Evolutionary conservation across 345 rosid genomes (phyloP).

Genomic region (Citrus glauca): DNA sequence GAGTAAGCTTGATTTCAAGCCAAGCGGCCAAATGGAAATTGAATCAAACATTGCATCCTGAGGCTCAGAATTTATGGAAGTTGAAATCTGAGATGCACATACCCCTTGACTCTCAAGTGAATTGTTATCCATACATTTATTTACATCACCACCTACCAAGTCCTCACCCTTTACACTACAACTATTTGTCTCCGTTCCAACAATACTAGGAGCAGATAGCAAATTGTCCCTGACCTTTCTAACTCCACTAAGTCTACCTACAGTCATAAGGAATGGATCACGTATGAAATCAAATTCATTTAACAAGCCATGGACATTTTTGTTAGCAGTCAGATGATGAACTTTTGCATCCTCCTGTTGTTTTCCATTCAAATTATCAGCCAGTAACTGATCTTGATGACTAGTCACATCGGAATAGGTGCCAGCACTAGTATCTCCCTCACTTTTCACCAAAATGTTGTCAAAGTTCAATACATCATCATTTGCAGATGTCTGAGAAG

Average conservation of each 20-base stretch:
- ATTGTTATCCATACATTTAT: slow-evolving; percentile 23
- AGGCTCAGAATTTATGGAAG: slow-evolving; percentile 33
- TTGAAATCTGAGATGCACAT: slow-evolving; percentile 22
- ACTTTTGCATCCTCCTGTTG: slow-evolving; percentile 21
- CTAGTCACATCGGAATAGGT: slow-evolving; percentile 1
- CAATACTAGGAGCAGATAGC: slow-evolving; percentile 20
- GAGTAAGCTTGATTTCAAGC: slow-evolving; percentile 22
- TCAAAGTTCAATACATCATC: slow-evolving; percentile 41
- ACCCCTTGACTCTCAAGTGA: slow-evolving; percentile 31
- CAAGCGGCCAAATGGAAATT: slow-evolving; percentile 26
- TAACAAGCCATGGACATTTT: slow-evolving; percentile 18
- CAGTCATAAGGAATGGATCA: slow-evolving; percentile 65
- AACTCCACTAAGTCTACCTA: slow-evolving; percentile 42
- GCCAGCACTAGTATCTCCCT: slow-evolving; percentile 24
- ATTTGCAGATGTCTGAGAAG: slow-evolving; percentile 32
- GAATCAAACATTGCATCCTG: slow-evolving; percentile 31
- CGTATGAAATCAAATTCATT: slow-evolving; percentile 35
- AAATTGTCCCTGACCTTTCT: slow-evolving; percentile 30
- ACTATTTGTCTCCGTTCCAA: slow-evolving; percentile 21
- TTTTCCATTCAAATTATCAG: slow-evolving; percentile 25
- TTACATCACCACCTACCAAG: slow-evolving; percentile 22
- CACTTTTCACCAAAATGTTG: slow-evolving; percentile 35
- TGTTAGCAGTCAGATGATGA: slow-evolving; percentile 10
- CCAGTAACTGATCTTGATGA: slow-evolving; percentile 26
- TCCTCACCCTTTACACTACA: slow-evolving; percentile 24